Percentiles rank a stretch among this genome's conserved stretches.
phyloP scores from a whole-genome alignment of 768 basidiomycete genomes.

The Tylopilus plumbeoviolaceoides region DNA sequence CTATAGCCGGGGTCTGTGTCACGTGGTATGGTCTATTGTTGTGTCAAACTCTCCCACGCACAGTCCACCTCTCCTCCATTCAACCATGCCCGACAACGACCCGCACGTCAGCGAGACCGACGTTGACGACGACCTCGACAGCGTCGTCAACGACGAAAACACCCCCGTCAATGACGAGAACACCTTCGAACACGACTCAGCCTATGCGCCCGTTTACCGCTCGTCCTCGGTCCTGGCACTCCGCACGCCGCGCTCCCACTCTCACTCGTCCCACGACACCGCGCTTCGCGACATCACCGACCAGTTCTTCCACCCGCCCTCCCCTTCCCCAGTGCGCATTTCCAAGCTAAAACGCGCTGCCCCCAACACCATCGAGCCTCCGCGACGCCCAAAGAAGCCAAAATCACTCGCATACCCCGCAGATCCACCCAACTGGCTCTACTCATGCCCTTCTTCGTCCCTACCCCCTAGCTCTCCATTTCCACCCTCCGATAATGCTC shows the following conservation, averaged over 20 bases:
- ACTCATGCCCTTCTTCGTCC: constrained; percentile 25
- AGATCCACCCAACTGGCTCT: constrained; percentile 30
- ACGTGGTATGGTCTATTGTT: constrained; percentile 14
- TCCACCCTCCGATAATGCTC: constrained; percentile 12
- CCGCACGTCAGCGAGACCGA: constrained; percentile 20
- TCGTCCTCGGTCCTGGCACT: constrained; percentile 14
- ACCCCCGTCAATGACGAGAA: constrained; percentile 12
- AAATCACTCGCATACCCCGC: constrained; percentile 29
- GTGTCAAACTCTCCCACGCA: constrained; percentile 22
- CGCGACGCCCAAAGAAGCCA: constrained; percentile 31
- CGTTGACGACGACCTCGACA: constrained; percentile 10
- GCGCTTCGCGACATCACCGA: constrained; percentile 32
- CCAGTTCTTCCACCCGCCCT: constrained; percentile 33
- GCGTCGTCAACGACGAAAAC: constrained; percentile 7
- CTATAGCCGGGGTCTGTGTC: constrained; percentile 8
- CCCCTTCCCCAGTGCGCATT: constrained; percentile 27
- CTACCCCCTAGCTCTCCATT: constrained; percentile 35
- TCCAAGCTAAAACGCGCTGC: constrained; percentile 18
- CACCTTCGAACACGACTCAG: constrained; percentile 4
- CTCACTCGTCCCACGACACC: constrained; percentile 17
- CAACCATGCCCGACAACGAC: constrained; percentile 21
- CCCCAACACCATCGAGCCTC: constrained; percentile 21
- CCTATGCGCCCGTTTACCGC: neutral
- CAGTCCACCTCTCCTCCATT: neutral
- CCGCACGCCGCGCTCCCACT: constrained; percentile 23